Percentiles rank a stretch among this genome's conserved stretches.
Evolutionary conservation across 495 filamentous ascomycete species (phyloP).

Genomic region (Clohesyomyces aquaticus): DNA sequence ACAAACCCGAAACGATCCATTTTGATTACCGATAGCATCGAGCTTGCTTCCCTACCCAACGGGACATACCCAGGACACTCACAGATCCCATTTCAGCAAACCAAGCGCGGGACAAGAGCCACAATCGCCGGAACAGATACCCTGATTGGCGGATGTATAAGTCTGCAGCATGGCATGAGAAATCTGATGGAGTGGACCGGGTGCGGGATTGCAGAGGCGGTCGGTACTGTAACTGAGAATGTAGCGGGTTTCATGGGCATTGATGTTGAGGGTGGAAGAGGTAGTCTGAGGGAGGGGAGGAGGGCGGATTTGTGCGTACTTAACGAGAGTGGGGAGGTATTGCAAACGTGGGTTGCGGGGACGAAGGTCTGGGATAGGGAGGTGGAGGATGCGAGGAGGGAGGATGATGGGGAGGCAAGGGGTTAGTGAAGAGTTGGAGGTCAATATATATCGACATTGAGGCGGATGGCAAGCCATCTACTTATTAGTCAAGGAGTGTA

Average conservation of each 20-base stretch:
- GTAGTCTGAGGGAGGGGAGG: slow-evolving; percentile 48
- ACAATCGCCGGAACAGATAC: slow-evolving; percentile 48
- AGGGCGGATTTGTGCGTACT: slow-evolving; percentile 55
- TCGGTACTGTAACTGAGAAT: slow-evolving; percentile 55
- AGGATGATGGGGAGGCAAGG: slow-evolving; percentile 26
- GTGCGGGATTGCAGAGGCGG: slow-evolving; percentile 52
- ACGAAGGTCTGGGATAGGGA: slow-evolving; percentile 49
- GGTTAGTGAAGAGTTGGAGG: slow-evolving; percentile 6
- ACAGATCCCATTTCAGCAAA: slow-evolving; percentile 51
- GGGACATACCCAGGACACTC: slow-evolving; percentile 57
- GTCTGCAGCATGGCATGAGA: slow-evolving; percentile 50
- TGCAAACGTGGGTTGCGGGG: slow-evolving; percentile 56
- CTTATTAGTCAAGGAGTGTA: too few relatives aligned
- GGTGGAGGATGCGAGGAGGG: slow-evolving; percentile 18
- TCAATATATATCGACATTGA: background rate
- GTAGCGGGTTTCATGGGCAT: slow-evolving; percentile 52
- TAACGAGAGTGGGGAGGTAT: slow-evolving; percentile 50
- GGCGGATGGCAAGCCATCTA: too few relatives aligned
- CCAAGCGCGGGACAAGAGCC: slow-evolving; percentile 49
- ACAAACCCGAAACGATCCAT: slow-evolving; percentile 59
- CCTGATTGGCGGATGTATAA: slow-evolving; percentile 52
- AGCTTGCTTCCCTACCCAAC: slow-evolving; percentile 59
- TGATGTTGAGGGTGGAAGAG: slow-evolving; percentile 44
- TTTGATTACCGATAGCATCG: slow-evolving; percentile 66
- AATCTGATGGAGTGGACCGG: slow-evolving; percentile 53